These are phyloP conservation scores for Fraxinus velutina DNA, from an alignment of 305 asterid species.

Conservation along the genomic window DNA sequence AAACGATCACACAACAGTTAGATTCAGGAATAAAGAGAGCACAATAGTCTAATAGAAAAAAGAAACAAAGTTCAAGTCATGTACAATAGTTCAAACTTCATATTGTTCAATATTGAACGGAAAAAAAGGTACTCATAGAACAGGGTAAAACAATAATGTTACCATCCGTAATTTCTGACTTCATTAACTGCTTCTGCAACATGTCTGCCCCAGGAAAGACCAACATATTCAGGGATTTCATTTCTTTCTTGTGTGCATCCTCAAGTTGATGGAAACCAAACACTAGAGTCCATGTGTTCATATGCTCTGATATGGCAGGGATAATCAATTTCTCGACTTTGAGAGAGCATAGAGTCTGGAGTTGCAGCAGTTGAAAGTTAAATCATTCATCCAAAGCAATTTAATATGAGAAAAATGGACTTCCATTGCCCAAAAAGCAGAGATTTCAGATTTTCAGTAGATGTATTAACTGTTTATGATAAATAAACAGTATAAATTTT, in stretches of 20 bases:
- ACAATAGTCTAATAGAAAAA: not conserved
- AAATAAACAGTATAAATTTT: not conserved
- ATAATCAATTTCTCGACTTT: conserved; percentile 70
- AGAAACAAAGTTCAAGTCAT: not conserved
- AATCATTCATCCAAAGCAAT: conserved; percentile 8
- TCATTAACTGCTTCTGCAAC: conserved; percentile 43
- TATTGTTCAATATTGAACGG: not conserved
- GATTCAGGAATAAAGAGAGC: conserved; percentile 20
- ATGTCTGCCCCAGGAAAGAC: conserved; percentile 58
- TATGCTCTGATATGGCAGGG: conserved; percentile 90
- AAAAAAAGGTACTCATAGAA: not conserved
- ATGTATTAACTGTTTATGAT: not conserved
- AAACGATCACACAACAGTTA: conserved; percentile 12
- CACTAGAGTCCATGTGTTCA: conserved; percentile 70
- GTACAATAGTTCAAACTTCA: not conserved
- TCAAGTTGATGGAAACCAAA: conserved; percentile 76
- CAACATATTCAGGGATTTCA: conserved; percentile 45
- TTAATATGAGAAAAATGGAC: not conserved
- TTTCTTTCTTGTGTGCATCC: conserved; percentile 45
- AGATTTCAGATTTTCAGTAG: not conserved
- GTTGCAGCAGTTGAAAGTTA: conserved; percentile 20
- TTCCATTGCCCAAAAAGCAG: not conserved
- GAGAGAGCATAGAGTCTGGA: conserved; percentile 70
- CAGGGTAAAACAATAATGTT: not conserved
- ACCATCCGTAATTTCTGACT: conserved; percentile 33